These are phyloP conservation scores for Aspergillus saccharolyticus DNA, from an alignment of 495 filamentous ascomycete species.

Conservation along the genomic window DNA sequence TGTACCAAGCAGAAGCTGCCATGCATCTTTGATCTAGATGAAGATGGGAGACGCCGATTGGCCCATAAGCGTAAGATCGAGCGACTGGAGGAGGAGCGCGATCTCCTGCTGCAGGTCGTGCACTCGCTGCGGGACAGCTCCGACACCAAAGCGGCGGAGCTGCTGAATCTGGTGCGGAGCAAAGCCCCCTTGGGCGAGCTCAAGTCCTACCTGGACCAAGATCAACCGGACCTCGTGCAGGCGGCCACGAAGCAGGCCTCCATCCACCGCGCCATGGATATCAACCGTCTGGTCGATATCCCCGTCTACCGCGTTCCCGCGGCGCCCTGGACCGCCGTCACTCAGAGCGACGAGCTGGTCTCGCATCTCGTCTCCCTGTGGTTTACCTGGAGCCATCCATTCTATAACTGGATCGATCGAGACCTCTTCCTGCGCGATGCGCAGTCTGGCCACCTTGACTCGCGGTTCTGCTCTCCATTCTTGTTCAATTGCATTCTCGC, in stretches of 20 bases:
- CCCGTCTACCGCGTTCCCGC: slow-evolving; percentile 28
- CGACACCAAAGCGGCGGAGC: slow-evolving; percentile 4
- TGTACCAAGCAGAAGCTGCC: slow-evolving; percentile 14
- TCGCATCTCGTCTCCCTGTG: slow-evolving; percentile 39
- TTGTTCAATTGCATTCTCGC: slow-evolving; percentile 43
- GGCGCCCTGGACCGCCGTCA: slow-evolving; percentile 38
- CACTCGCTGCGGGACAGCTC: slow-evolving; percentile 17
- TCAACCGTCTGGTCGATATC: slow-evolving; percentile 11
- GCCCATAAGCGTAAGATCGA: slow-evolving; percentile 24
- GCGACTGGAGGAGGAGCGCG: slow-evolving; percentile 20
- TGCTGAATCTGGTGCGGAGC: slow-evolving; percentile 23
- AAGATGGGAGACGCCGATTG: slow-evolving; percentile 22
- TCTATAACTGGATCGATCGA: slow-evolving; percentile 32
- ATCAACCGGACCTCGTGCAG: not conserved
- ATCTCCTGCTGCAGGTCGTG: slow-evolving; percentile 19
- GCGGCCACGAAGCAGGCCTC: not conserved
- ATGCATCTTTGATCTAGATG: slow-evolving; percentile 20
- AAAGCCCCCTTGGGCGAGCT: slow-evolving; percentile 19
- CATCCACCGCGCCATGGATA: slow-evolving; percentile 12
- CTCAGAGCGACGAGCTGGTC: slow-evolving; percentile 35
- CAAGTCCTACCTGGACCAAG: not conserved
- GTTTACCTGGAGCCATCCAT: slow-evolving; percentile 38
- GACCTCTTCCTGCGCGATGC: slow-evolving; percentile 37
- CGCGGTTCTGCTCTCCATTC: slow-evolving; percentile 36
- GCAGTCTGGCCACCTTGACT: slow-evolving; percentile 16